phyloP scores from a whole-genome alignment of 73 alveolate genomes.

The Tetrahymena malaccensis region DNA sequence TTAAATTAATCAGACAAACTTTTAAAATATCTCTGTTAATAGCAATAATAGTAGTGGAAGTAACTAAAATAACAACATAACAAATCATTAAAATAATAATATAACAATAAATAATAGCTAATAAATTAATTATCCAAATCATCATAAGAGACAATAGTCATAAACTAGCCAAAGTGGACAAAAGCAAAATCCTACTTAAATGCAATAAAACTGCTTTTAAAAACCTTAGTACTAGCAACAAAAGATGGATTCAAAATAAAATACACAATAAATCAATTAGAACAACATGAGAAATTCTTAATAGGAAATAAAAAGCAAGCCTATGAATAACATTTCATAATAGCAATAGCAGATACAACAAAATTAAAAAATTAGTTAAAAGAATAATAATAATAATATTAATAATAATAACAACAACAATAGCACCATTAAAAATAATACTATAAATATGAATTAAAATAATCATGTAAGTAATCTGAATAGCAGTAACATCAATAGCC shows the following conservation, averaged over 20 bases:
- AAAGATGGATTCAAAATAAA: not conserved
- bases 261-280: not conserved
- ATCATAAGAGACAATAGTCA: not conserved
- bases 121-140: not conserved
- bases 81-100: not conserved
- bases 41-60: not conserved
- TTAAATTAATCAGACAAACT: not conserved
- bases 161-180: not conserved
- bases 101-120: not conserved
- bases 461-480: not conserved
- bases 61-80: not conserved
- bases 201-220: not conserved
- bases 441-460: not conserved
- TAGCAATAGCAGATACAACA: not conserved
- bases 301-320: not conserved
- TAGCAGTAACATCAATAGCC: not conserved
- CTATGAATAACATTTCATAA: not conserved
- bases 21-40: not conserved
- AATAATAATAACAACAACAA: not conserved
- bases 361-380: not conserved
- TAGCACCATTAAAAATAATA: not conserved
- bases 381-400: not conserved
- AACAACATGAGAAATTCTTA: not conserved
- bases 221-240: not conserved
- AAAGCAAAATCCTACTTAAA: not conserved